Evolutionary conservation across 805 yeast genomes (phyloP), one percentile per base, ranked within the genome.

Genomic region (Kuraishia piskuri): DNA sequence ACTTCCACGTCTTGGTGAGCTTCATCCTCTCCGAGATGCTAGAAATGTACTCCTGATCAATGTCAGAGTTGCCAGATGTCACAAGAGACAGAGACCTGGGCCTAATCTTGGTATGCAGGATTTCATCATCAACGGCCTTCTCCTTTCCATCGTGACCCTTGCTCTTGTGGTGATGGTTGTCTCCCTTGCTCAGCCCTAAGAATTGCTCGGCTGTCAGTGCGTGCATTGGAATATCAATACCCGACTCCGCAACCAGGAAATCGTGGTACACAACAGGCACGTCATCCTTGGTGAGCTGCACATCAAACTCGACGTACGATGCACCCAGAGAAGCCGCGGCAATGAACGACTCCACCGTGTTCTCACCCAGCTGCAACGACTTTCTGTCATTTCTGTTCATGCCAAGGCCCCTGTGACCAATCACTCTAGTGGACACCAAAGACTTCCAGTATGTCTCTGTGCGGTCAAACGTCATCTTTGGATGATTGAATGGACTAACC

Each of bases 291-390:
- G 98, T 92, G 59, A 92, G 73, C 65, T 92, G 98, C 49, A 92
- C 98, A 68, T 92, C 98, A 66, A 92, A 92, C 69, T 92, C 98
- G 52, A 92, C 97, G 63, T 92, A 92, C 2, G 96, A 86, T 1
- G 98, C 98, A 46, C 98, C 98, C 58, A 92, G 73, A 2, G 96
- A 90, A 0, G 97, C 96, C 0, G 98, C 98, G 12, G 96, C 96
- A 64, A 92, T 87, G 62, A 92, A 92, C 0, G 96, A 88, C 62
- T 92, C 97, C 21, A 92, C 86, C 0, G 98, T 92, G 66, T 92
- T 92, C 63, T 92, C 98, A 46, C 98, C 98, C 56, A 92, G 76
- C 68, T 92, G 98, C 62, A 92, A 76, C 2, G 96, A 87, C 57
- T 81, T 84, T 49, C 84, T 77, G 47, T 78, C 77, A 54, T 83